A percentile compares a stretch with the other conserved stretches of the same genome.
These are phyloP conservation scores for Dryadomyces quercivorus DNA, from an alignment of 2,329 filamentous ascomycete species.

Conservation along the genomic window DNA sequence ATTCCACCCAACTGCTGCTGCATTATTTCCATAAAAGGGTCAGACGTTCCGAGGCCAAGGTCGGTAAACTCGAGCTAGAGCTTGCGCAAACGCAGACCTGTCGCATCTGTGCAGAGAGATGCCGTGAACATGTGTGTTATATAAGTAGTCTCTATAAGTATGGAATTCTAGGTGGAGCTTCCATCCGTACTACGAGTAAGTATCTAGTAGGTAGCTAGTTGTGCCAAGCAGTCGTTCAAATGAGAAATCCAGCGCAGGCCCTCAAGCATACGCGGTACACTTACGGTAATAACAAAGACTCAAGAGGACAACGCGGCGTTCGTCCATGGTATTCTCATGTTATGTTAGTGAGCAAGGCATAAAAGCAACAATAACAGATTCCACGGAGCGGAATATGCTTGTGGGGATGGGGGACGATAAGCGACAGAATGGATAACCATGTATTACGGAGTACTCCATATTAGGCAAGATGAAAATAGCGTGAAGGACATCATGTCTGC, in stretches of 20 bases:
- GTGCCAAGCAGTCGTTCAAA: slow-evolving; percentile 42
- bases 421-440: slow-evolving; percentile 24
- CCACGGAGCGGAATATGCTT: neutral
- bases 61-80: no score
- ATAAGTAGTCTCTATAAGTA: neutral
- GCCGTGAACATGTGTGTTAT: no score
- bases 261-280: slow-evolving; percentile 27
- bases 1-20: neutral
- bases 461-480: slow-evolving; percentile 33
- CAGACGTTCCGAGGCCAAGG: no score
- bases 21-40: neutral
- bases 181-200: no score
- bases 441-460: no score
- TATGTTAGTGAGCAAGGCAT: slow-evolving; percentile 8
- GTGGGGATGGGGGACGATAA: neutral
- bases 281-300: slow-evolving; percentile 27
- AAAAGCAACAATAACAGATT: neutral
- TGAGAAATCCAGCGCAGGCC: slow-evolving; percentile 43
- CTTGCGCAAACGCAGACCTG: neutral
- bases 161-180: neutral
- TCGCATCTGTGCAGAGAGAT: neutral
- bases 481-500: slow-evolving; percentile 35
- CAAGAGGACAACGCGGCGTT: slow-evolving; percentile 34
- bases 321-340: slow-evolving; percentile 30
- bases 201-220: slow-evolving; percentile 31